Evolutionary conservation across 345 rosid genomes (phyloP).

Genomic region (Moringa oleifera): DNA sequence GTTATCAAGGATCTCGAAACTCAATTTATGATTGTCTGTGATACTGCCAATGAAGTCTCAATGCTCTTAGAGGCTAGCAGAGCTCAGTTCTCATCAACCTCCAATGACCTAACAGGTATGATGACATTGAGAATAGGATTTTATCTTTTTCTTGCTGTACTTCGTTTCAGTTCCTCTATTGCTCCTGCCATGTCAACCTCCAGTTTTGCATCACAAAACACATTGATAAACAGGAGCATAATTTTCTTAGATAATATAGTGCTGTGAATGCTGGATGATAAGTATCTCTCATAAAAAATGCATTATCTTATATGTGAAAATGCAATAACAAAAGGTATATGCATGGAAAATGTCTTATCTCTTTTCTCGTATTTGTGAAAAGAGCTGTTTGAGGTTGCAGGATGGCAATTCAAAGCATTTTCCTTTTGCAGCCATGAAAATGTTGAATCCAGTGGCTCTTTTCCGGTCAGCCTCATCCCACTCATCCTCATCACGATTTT

Average conservation of each 20-base stretch:
- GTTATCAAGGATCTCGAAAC: slow-evolving; percentile 87
- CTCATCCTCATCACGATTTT: slow-evolving; percentile 74
- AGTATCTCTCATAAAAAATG: too few relatives aligned
- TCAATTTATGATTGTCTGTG: slow-evolving; percentile 59
- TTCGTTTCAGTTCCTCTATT: background rate
- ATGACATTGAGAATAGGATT: background rate
- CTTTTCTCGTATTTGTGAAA: background rate
- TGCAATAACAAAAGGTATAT: background rate
- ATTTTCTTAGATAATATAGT: too few relatives aligned
- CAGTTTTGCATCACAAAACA: too few relatives aligned
- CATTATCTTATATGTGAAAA: background rate
- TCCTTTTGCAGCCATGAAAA: slow-evolving; percentile 63
- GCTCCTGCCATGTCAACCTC: too few relatives aligned
- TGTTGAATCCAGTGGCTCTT: slow-evolving; percentile 89
- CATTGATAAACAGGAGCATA: too few relatives aligned
- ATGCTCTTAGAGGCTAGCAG: slow-evolving; percentile 70
- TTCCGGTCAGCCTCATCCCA: slow-evolving; percentile 89
- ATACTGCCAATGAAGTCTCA: slow-evolving; percentile 75
- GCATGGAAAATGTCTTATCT: background rate
- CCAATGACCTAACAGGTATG: slow-evolving; percentile 75
- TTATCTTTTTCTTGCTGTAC: background rate
- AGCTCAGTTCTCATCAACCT: slow-evolving; percentile 50
- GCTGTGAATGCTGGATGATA: too few relatives aligned
- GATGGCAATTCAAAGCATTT: slow-evolving; percentile 2
- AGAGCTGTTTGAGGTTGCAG: background rate